Percentiles rank a stretch among this genome's conserved stretches.
phyloP scores from a whole-genome alignment of 192 early-diverging fungal genomes.

The Funneliformis mosseae region DNA sequence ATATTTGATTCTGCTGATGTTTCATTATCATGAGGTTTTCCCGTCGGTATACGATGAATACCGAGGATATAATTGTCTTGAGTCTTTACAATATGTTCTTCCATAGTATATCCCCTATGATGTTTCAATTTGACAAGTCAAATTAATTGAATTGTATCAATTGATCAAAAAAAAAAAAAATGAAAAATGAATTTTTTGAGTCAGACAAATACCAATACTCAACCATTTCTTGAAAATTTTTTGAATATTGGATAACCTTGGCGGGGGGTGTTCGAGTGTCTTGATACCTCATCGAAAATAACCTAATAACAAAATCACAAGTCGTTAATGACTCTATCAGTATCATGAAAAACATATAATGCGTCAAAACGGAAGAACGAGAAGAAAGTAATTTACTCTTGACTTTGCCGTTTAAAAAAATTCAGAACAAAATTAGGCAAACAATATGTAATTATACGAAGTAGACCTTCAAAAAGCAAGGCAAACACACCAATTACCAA shows the following conservation, averaged over 20 bases:
- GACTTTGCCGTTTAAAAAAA: conserved; percentile 32
- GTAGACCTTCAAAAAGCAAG: conserved; percentile 68
- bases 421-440: conserved; percentile 61
- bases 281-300: not conserved
- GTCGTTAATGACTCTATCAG: conserved; percentile 34
- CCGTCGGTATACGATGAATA: conserved; percentile 75
- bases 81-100: conserved; percentile 84
- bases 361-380: conserved; percentile 14
- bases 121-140: too few species aligned
- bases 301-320: not conserved
- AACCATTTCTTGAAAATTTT: conserved; percentile 49
- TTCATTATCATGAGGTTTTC: conserved; percentile 13
- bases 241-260: conserved; percentile 45
- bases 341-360: too few species aligned
- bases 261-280: conserved; percentile 37
- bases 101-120: conserved; percentile 77
- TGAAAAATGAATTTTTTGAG: not conserved
- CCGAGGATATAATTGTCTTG: conserved; percentile 86
- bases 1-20: conserved; percentile 33
- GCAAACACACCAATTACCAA: conserved; percentile 63
- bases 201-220: conserved; percentile 45
- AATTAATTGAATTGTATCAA: not conserved
- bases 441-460: conserved; percentile 69
- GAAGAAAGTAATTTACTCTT: conserved; percentile 31
- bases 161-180: too few species aligned